Conservation (phyloP, 108 stramenopile genomes). For the Conticribra weissflogii region DNA sequence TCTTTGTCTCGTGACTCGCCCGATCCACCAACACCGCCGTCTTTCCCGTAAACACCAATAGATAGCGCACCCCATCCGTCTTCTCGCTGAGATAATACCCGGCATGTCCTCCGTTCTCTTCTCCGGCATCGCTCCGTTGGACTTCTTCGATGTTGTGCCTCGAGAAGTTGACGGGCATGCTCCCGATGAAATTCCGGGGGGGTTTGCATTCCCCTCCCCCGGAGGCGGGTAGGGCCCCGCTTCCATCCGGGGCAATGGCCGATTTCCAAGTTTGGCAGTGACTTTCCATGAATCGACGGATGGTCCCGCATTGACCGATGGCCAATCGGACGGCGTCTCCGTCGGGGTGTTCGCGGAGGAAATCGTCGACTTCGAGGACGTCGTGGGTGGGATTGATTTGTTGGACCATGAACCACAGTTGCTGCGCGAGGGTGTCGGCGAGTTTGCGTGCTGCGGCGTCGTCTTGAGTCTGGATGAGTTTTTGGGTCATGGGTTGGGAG, state of each 20-base stretch:
- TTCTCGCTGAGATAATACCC: conserved; percentile 95
- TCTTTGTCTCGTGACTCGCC: conserved; percentile 69
- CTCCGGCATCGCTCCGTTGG: conserved; percentile 63
- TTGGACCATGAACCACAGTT: conserved; percentile 79
- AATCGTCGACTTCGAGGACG: conserved; percentile 79
- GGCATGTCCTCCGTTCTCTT: conserved; percentile 13
- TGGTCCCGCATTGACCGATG: conserved; percentile 75
- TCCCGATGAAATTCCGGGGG: conserved; percentile 84
- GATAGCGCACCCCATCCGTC: conserved; percentile 96
- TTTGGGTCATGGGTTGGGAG: conserved; percentile 50
- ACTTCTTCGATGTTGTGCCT: conserved; percentile 92
- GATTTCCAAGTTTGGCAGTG: conserved; percentile 40
- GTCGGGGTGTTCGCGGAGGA: conserved; percentile 67
- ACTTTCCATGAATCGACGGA: conserved; percentile 69
- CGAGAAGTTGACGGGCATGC: conserved; percentile 96
- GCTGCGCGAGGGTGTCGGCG: conserved; percentile 61
- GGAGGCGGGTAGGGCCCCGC: conserved; percentile 44
- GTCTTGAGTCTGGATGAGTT: conserved; percentile 63
- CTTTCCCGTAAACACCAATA: conserved; percentile 89
- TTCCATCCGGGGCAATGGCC: conserved; percentile 14
- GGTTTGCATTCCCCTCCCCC: conserved; percentile 34
- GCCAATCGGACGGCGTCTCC: conserved; percentile 63
- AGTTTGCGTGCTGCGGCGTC: conserved; percentile 48
- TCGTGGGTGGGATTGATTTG: conserved; percentile 84
- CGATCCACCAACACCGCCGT: conserved; percentile 91